Evolutionary conservation across 75 land plant genomes (phyloP).

Genomic region (Picea glauca): DNA sequence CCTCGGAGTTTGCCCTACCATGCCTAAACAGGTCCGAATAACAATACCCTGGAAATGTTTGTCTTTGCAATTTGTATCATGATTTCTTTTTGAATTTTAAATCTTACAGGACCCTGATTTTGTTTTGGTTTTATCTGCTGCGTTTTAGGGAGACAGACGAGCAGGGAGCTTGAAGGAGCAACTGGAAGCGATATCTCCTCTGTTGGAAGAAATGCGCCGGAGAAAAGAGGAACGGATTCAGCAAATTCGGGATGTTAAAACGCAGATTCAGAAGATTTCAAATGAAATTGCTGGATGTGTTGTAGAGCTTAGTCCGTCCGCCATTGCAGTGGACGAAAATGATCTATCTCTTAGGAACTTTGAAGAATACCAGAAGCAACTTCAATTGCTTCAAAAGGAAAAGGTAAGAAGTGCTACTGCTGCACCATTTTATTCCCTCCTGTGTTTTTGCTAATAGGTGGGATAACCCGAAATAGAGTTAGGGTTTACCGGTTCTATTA

Average conservation of each 20-base stretch:
- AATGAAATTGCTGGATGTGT: constrained; percentile 50
- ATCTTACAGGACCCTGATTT: too few species aligned
- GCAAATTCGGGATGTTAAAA: constrained; percentile 49
- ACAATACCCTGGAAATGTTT: too few species aligned
- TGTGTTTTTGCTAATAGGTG: too few species aligned
- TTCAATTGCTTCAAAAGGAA: constrained; percentile 68
- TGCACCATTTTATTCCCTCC: too few species aligned
- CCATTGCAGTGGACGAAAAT: constrained; percentile 29
- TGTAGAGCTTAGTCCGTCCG: background rate
- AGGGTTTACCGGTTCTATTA: too few species aligned
- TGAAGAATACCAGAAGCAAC: constrained; percentile 56
- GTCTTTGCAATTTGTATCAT: too few species aligned
- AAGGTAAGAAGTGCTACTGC: constrained; percentile 42
- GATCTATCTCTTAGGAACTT: constrained; percentile 68
- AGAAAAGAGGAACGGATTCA: constrained; percentile 60
- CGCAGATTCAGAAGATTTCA: constrained; percentile 60
- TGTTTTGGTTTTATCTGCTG: too few species aligned
- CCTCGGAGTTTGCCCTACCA: constrained; percentile 73
- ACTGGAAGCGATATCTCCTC: constrained; percentile 49
- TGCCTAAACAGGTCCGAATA: constrained; percentile 38
- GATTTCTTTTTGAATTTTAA: too few species aligned
- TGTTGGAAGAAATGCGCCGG: constrained; percentile 51
- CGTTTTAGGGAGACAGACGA: constrained; percentile 40
- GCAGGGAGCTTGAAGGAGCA: constrained; percentile 53
- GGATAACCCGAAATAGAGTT: too few species aligned